Conservation (phyloP, 2,329 filamentous ascomycete genomes). For the Chrysoporthe puriensis region DNA sequence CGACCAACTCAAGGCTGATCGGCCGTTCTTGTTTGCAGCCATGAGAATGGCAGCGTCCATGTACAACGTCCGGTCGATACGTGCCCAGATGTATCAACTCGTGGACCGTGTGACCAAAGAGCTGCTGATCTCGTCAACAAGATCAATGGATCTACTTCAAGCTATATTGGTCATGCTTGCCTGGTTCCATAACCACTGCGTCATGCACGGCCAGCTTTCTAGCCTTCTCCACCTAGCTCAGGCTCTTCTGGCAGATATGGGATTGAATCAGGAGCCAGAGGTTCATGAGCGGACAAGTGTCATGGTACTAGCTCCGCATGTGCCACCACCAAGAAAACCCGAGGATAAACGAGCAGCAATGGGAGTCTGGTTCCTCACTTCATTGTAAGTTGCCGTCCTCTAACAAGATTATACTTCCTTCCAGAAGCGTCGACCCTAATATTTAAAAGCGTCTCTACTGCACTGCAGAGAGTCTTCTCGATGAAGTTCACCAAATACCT, state of each 20-base stretch:
- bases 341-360: constrained; percentile 57
- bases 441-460: constrained; percentile 44
- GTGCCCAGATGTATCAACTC: constrained; percentile 53
- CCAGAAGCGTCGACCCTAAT: constrained; percentile 4
- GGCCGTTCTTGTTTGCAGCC: constrained; percentile 53
- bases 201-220: constrained; percentile 55
- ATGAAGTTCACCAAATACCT: constrained; percentile 57
- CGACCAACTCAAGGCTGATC: constrained; percentile 41
- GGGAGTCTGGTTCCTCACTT: constrained; percentile 59
- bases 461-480: constrained; percentile 50
- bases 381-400: constrained; percentile 47
- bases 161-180: constrained; percentile 53
- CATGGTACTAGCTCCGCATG: constrained; percentile 46
- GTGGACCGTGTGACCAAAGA: constrained; percentile 51
- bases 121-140: constrained; percentile 53
- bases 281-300: constrained; percentile 47
- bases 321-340: constrained; percentile 46
- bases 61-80: constrained; percentile 50
- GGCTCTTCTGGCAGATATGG: constrained; percentile 52
- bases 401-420: not conserved
- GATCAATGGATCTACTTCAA: constrained; percentile 54
- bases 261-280: constrained; percentile 47
- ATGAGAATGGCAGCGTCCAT: constrained; percentile 56
- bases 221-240: constrained; percentile 54
- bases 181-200: constrained; percentile 59